Evolutionary conservation across 2,329 filamentous ascomycete genomes (phyloP).

Genomic region (Scorias spongiosa): DNA sequence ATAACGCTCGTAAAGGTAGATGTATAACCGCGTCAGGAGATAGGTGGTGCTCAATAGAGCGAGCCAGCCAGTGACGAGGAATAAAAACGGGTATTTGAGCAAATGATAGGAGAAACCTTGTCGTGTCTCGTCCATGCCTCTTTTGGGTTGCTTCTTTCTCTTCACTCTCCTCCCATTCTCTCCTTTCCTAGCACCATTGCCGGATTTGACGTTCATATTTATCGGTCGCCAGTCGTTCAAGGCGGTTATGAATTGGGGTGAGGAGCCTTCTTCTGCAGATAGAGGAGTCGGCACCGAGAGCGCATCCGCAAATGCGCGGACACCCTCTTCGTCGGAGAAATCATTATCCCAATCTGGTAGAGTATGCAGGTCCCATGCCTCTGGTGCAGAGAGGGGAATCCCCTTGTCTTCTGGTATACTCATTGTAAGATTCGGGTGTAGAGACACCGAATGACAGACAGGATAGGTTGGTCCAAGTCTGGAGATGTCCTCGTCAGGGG

Average conservation of each 20-base stretch:
- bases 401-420: not conserved
- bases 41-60: constrained; percentile 58
- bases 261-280: constrained; percentile 43
- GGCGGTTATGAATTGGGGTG: constrained; percentile 57
- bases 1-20: constrained; percentile 82
- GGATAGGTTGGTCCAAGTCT: no score
- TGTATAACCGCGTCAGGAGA: constrained; percentile 70
- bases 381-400: constrained; percentile 40
- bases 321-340: constrained; percentile 58
- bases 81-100: constrained; percentile 80
- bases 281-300: constrained; percentile 64
- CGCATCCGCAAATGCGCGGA: constrained; percentile 66
- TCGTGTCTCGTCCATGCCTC: constrained; percentile 71
- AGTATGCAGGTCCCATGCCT: constrained; percentile 49
- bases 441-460: not conserved
- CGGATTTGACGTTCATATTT: constrained; percentile 48
- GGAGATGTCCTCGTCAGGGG: not conserved
- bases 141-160: constrained; percentile 27
- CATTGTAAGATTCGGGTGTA: not conserved
- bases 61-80: constrained; percentile 70
- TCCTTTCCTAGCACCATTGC: constrained; percentile 16
- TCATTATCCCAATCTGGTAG: constrained; percentile 70
- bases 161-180: constrained; percentile 16
- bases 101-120: constrained; percentile 84
- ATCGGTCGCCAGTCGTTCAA: constrained; percentile 94